These are phyloP conservation scores for Triticum monococcum DNA, from an alignment of 176 grass and related monocot genomes.

Conservation along the genomic window DNA sequence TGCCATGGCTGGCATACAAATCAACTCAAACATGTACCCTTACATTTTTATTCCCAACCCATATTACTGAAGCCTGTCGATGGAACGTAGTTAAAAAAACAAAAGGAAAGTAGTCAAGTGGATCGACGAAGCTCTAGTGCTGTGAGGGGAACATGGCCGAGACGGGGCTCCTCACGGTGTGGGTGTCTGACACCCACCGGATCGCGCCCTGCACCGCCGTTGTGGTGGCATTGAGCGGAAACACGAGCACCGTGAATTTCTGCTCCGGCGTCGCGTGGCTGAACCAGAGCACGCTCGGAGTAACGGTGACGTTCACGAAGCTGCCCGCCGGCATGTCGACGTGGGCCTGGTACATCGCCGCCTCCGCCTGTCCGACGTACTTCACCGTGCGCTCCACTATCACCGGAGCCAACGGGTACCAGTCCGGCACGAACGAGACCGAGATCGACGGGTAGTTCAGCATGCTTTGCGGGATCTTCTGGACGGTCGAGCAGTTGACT, in stretches of 20 bases:
- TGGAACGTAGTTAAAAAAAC: not conserved
- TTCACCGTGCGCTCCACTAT: constrained; percentile 8
- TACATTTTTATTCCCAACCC: not conserved
- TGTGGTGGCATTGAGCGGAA: not conserved
- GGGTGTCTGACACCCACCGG: not conserved
- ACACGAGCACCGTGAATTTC: constrained; percentile 1
- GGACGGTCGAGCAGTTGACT: constrained; percentile 20
- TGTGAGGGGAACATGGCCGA: not conserved
- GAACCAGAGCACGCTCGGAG: not conserved
- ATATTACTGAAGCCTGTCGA: not conserved
- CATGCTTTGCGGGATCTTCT: not conserved
- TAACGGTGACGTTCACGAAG: not conserved
- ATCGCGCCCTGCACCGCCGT: not conserved
- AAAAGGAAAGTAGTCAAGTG: not conserved
- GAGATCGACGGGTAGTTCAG: constrained; percentile 62
- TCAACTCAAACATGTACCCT: not conserved
- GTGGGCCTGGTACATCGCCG: not conserved
- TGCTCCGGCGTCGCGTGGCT: not conserved
- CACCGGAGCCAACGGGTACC: not conserved
- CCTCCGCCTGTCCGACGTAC: not conserved
- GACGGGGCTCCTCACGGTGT: constrained; percentile 15
- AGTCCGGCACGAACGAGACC: not conserved
- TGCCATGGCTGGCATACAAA: not conserved
- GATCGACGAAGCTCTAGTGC: not conserved
- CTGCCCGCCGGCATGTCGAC: not conserved